A percentile compares a stretch with the other conserved stretches of the same genome.
Evolutionary conservation across 805 yeast genomes (phyloP).

Genomic region (Nakazawaea peltata): DNA sequence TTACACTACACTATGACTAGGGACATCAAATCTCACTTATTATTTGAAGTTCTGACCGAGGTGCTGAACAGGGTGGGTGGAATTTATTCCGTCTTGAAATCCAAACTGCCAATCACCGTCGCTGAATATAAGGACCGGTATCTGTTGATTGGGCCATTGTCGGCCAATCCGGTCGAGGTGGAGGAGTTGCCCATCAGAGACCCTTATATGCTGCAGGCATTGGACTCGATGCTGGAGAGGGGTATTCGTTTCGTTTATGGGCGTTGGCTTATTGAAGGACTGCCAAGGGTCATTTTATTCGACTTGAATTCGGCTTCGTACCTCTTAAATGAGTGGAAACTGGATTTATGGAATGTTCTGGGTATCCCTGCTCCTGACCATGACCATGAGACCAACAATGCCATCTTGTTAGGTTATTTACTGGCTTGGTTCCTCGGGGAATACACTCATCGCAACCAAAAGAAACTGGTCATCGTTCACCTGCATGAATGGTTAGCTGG

Average conservation of each 20-base stretch:
- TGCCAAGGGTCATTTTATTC: conserved; percentile 86
- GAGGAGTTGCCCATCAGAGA: conserved; percentile 53
- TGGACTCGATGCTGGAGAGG: conserved; percentile 72
- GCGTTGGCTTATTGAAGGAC: conserved; percentile 96
- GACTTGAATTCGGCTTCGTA: conserved; percentile 70
- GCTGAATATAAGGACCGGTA: conserved; percentile 88
- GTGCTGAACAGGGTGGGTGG: conserved; percentile 98
- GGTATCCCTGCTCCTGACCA: conserved; percentile 92
- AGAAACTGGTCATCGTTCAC: conserved; percentile 87
- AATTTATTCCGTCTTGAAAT: conserved; percentile 90
- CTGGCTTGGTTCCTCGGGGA: conserved; percentile 98
- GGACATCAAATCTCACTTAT: conserved; percentile 78
- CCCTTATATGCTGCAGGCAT: conserved; percentile 42
- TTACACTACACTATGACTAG: conserved; percentile 69
- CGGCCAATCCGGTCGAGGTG: conserved; percentile 77
- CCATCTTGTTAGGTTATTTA: conserved; percentile 83
- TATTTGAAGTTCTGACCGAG: conserved; percentile 94
- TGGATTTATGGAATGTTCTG: conserved; percentile 84
- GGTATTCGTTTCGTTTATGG: conserved; percentile 85
- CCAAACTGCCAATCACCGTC: conserved; percentile 94
- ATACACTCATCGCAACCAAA: conserved; percentile 72
- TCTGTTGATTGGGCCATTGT: conserved; percentile 78
- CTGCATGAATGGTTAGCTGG: conserved; percentile 99
- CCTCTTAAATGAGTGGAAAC: conserved; percentile 84
- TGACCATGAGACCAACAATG: conserved; percentile 86